Evolutionary conservation across 2,329 filamentous ascomycete species (phyloP).

Genomic region (Penicillium oxalicum): DNA sequence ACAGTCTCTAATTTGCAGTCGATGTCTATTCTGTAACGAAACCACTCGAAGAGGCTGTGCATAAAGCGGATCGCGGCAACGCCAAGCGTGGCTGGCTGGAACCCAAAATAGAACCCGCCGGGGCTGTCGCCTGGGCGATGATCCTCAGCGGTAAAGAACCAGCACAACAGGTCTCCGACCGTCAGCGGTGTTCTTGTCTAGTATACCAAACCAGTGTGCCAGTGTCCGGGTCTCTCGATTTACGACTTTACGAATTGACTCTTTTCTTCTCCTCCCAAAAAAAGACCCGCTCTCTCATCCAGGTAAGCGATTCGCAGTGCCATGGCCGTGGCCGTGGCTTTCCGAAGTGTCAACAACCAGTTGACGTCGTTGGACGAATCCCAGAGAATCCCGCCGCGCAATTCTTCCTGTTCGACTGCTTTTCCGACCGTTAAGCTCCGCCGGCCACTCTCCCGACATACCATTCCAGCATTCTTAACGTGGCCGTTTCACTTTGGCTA

Average conservation of each 20-base stretch:
- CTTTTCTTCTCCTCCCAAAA: neutral
- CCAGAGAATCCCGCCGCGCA: constrained; percentile 3
- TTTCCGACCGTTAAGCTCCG: neutral
- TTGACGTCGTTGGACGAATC: constrained; percentile 3
- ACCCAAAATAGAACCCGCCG: constrained; percentile 17
- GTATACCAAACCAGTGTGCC: too few species aligned
- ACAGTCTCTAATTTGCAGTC: too few species aligned
- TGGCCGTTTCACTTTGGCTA: too few species aligned
- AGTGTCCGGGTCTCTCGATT: too few species aligned
- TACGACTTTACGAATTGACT: neutral
- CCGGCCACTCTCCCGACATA: constrained; percentile 1
- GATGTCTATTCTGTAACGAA: too few species aligned
- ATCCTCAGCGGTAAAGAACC: constrained; percentile 2
- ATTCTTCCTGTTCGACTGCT: neutral
- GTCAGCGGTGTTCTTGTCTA: too few species aligned
- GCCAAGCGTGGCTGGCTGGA: constrained; percentile 15
- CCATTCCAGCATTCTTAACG: neutral
- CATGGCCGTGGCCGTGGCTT: neutral
- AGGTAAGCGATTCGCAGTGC: too few species aligned
- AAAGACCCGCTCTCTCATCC: too few species aligned
- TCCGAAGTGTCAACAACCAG: neutral
- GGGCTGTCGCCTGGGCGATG: constrained; percentile 24
- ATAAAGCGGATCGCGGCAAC: neutral
- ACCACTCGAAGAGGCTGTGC: too few species aligned
- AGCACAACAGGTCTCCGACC: neutral